Base-by-base conservation (phyloP, 2,329 filamentous ascomycete genomes). In the Stemphylium vesicarium region DNA sequence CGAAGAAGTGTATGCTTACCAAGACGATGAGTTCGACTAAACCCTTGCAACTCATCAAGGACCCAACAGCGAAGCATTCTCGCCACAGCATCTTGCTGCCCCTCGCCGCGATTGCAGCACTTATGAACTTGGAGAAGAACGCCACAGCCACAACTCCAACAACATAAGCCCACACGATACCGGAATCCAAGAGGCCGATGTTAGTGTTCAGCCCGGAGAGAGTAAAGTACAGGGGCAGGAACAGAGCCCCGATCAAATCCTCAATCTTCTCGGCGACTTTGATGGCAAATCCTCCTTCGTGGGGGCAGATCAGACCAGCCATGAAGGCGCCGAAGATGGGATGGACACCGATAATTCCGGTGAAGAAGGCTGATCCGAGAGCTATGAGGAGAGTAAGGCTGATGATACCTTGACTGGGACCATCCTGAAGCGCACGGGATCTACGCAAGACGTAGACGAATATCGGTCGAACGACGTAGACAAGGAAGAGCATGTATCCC, bases 41-140 rank as follows among this genome's bases (percentile, higher is more conserved):
- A 67, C 94, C 94, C 75, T 98, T 98, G 76, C 94, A 98, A 77
- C 91, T 96, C 94, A 98, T 98, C 66, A 97, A 78, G 13, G 88
- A 86, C 12, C 94, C 94, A 63, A 98, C 95, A 1, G 91, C 86
- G 29, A 96, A 85, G 53, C 90, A 93, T 74, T 98, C 94, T 55
- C 93, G 85, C 94, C 94, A 98, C 1, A 96, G 83, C 45, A 97
- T 80, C 22, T 89, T 92, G 65, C 86, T 91, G 3, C 86, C 70
- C 32, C 86, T 85, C 0, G 94, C 92, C 7, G 93, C 92, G 1
- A 96, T 54, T 0, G 91, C 88, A 15, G 91, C 92, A 37, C 93
- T 94, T 11, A 88, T 80, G 46, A 98, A 89, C 75, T 98, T 98
- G 43, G 88, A 91, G 18, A 86, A 78, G 69, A 97, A 96, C 1